Conservation (phyloP, 352 stramenopile species). For the Thalassiosira hispida region DNA sequence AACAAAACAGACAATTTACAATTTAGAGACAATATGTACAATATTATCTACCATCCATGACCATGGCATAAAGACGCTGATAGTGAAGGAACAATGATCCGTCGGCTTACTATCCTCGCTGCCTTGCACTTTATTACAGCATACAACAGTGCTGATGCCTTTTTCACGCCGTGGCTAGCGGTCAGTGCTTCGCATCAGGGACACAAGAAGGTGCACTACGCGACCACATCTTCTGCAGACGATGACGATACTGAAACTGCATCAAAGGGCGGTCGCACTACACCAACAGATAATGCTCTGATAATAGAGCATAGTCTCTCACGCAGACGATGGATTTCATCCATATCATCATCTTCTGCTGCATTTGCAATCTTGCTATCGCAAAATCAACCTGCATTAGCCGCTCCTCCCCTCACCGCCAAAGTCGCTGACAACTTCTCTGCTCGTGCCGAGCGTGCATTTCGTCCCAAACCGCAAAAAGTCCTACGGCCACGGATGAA, state of each 20-base stretch:
- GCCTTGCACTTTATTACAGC: not conserved
- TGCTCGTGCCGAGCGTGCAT: slow-evolving; percentile 50
- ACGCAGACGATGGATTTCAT: slow-evolving; percentile 30
- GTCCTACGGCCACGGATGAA: slow-evolving; percentile 72
- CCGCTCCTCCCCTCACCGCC: slow-evolving; percentile 65
- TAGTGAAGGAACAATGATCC: not conserved
- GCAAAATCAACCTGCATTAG: slow-evolving; percentile 8
- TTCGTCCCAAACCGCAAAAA: slow-evolving; percentile 69
- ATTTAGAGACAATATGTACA: too few relatives aligned
- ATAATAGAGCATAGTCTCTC: slow-evolving; percentile 3
- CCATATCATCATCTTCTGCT: not conserved
- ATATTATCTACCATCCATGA: too few relatives aligned
- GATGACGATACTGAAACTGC: too few relatives aligned
- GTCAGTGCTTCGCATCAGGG: not conserved
- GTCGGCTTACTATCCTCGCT: not conserved
- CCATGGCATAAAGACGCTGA: too few relatives aligned
- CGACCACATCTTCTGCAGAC: too few relatives aligned
- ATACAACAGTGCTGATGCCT: not conserved
- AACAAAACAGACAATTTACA: too few relatives aligned
- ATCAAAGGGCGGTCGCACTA: too few relatives aligned
- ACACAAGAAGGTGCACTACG: not conserved
- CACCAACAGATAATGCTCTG: not conserved
- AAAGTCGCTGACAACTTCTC: slow-evolving; percentile 64
- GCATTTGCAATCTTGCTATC: not conserved
- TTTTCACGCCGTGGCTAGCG: not conserved